A percentile compares a stretch with the other conserved stretches of the same genome.
Evolutionary conservation across 2,329 filamentous ascomycete species (phyloP).

Genomic region (Eutypella sp.): DNA sequence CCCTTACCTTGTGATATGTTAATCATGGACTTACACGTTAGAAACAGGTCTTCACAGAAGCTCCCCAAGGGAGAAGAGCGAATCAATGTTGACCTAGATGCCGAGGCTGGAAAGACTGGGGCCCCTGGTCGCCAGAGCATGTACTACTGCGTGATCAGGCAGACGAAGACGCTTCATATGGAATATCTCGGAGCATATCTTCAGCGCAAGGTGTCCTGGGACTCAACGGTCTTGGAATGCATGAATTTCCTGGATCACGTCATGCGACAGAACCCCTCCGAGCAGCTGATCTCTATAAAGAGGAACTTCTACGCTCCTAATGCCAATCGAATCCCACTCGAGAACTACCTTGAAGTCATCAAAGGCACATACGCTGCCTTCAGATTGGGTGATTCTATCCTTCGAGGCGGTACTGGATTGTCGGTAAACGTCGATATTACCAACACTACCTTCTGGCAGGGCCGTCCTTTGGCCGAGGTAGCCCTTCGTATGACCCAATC

Average conservation of each 20-base stretch:
- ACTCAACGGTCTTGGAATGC: slow-evolving; percentile 67
- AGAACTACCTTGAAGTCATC: slow-evolving; percentile 66
- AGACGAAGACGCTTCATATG: slow-evolving; percentile 66
- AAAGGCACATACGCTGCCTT: slow-evolving; percentile 89
- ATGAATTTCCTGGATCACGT: slow-evolving; percentile 91
- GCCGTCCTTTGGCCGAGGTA: slow-evolving; percentile 32
- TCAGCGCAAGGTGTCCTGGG: slow-evolving; percentile 51
- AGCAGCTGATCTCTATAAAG: slow-evolving; percentile 66
- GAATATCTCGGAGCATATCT: slow-evolving; percentile 63
- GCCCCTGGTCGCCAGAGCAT: slow-evolving; percentile 31
- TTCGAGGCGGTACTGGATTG: slow-evolving; percentile 52
- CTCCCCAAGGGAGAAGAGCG: slow-evolving; percentile 45
- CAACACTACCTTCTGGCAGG: slow-evolving; percentile 82
- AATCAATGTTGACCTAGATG: slow-evolving; percentile 66
- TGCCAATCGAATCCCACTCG: slow-evolving; percentile 49
- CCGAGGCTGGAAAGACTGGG: slow-evolving; percentile 16
- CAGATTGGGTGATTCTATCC: slow-evolving; percentile 58
- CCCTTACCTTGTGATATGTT: neutral
- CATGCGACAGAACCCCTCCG: slow-evolving; percentile 71
- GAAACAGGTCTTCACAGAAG: slow-evolving; percentile 31
- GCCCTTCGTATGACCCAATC: slow-evolving; percentile 15
- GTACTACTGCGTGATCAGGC: slow-evolving; percentile 58
- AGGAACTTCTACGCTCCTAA: slow-evolving; percentile 70
- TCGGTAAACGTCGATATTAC: slow-evolving; percentile 87
- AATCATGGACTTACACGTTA: slow-evolving; percentile 9